Evolutionary conservation across 2,329 filamentous ascomycete genomes (phyloP).

Genomic region (Fusarium sp.): DNA sequence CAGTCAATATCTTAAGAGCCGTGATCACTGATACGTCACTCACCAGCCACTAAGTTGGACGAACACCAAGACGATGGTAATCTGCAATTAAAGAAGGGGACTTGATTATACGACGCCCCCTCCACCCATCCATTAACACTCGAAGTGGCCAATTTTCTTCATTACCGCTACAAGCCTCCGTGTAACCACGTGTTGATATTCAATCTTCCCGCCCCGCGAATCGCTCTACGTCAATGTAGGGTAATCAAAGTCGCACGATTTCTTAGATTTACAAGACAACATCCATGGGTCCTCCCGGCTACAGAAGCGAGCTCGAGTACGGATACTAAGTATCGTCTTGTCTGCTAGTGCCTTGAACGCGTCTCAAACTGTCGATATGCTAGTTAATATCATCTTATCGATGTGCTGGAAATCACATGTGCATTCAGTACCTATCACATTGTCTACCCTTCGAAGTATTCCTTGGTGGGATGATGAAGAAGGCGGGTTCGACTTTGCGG

Average conservation of each 20-base stretch:
- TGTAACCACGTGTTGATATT: constrained; percentile 46
- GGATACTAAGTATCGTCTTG: constrained; percentile 17
- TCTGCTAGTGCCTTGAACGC: neutral
- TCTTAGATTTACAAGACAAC: constrained; percentile 17
- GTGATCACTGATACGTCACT: constrained; percentile 35
- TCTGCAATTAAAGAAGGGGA: constrained; percentile 42
- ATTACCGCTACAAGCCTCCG: constrained; percentile 20
- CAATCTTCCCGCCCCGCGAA: constrained; percentile 37
- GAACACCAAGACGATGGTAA: constrained; percentile 45
- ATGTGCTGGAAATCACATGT: constrained; percentile 20
- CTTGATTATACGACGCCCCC: constrained; percentile 18
- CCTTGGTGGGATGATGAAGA: constrained; percentile 6
- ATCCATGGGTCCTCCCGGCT: constrained; percentile 13
- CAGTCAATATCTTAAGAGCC: constrained; percentile 35
- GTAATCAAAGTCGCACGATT: constrained; percentile 40
- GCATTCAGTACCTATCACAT: constrained; percentile 7
- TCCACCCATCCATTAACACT: neutral
- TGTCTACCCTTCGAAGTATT: neutral
- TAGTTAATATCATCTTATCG: constrained; percentile 13
- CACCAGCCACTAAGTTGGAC: constrained; percentile 26
- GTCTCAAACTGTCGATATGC: neutral
- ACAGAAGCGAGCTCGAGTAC: constrained; percentile 32
- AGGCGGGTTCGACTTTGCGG: constrained; percentile 12
- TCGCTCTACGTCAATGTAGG: neutral
- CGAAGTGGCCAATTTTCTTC: constrained; percentile 37